These are phyloP conservation scores for Cystoderma amianthinum DNA, from an alignment of 768 basidiomycete species.

Conservation along the genomic window DNA sequence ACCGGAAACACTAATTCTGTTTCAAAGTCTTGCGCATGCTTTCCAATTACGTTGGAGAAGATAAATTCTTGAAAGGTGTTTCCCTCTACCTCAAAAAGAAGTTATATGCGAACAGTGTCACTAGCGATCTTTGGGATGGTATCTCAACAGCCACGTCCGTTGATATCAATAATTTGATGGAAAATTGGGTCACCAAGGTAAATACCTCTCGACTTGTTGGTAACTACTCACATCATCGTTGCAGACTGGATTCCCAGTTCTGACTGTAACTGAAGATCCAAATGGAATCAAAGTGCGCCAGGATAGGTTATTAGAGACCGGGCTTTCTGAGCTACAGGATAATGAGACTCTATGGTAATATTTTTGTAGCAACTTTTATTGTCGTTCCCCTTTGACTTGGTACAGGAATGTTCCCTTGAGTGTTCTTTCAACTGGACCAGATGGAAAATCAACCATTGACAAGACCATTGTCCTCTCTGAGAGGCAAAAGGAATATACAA, in stretches of 20 bases:
- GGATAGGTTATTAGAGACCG: conserved; percentile 88
- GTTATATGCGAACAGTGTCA: conserved; percentile 79
- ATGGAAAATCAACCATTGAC: conserved; percentile 54
- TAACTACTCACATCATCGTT: conserved; percentile 23
- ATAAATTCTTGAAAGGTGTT: conserved; percentile 80
- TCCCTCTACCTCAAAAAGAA: conserved; percentile 89
- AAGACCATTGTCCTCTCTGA: conserved; percentile 57
- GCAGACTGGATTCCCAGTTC: conserved; percentile 77
- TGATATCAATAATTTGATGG: conserved; percentile 77
- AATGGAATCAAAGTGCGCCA: conserved; percentile 77
- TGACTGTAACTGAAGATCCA: conserved; percentile 74
- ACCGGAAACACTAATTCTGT: no score
- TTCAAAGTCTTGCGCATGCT: conserved; percentile 88
- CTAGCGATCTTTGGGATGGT: conserved; percentile 83
- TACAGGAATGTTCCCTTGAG: conserved; percentile 76
- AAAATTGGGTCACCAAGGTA: conserved; percentile 86
- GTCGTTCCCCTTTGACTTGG: no score
- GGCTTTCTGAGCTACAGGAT: conserved; percentile 69
- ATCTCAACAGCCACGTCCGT: conserved; percentile 68
- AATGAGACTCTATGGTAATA: conserved; percentile 82
- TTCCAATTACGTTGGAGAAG: conserved; percentile 81
- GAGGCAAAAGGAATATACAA: conserved; percentile 56
- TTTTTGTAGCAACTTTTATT: no score
- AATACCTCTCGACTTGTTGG: conserved; percentile 1
- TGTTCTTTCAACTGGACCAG: conserved; percentile 53